phyloP scores from a whole-genome alignment of 2,329 filamentous ascomycete species.

The Apiospora saccharicola region DNA sequence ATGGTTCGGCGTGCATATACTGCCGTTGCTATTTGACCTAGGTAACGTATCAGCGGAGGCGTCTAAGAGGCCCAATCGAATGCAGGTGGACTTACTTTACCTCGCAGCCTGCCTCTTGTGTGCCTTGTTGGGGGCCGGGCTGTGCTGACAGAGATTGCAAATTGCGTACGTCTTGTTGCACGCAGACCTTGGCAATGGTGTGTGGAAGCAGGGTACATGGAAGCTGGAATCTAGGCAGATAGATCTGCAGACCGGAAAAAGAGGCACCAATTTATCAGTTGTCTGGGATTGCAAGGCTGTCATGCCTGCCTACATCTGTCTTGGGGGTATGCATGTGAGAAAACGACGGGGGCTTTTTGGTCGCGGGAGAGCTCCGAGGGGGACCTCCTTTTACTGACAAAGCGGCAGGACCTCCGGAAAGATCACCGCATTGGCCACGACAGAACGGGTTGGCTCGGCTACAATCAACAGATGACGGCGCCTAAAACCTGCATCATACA shows the following conservation, averaged over 20 bases:
- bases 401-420: too few species aligned
- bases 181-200: not conserved
- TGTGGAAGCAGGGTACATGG: not conserved
- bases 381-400: too few species aligned
- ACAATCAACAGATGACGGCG: not conserved
- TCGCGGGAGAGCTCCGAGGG: not conserved
- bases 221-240: not conserved
- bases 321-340: not conserved
- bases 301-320: not conserved
- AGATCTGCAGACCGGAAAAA: not conserved
- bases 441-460: not conserved
- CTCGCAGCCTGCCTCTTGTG: not conserved
- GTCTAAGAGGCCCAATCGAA: not conserved
- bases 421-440: not conserved
- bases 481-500: not conserved
- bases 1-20: not conserved
- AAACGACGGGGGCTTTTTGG: not conserved
- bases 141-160: not conserved
- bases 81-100: not conserved
- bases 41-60: not conserved
- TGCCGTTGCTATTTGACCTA: not conserved
- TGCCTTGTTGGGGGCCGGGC: not conserved
- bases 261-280: not conserved
- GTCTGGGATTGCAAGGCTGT: not conserved
- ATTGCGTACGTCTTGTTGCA: not conserved